A percentile compares a stretch with the other conserved stretches of the same genome.
Conservation (phyloP, 768 basidiomycete species). For the Nidularia pulvinata region DNA sequence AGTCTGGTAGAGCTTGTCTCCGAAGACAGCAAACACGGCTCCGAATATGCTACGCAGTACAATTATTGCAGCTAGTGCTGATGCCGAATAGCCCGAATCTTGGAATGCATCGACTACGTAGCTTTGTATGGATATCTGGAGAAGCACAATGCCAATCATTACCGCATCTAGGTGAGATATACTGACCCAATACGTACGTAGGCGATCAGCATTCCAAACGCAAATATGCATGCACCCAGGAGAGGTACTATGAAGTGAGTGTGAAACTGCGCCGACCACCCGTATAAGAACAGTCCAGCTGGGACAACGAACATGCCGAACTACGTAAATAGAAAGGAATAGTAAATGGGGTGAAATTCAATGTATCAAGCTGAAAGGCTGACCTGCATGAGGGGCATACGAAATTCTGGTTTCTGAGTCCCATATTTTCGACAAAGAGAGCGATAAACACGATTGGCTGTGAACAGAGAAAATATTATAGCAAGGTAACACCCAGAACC, state of each 20-base stretch:
- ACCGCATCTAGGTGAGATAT: not conserved
- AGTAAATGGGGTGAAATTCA: not conserved
- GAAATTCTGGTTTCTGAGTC: not conserved
- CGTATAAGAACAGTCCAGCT: not conserved
- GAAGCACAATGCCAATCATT: not conserved
- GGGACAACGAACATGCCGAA: not conserved
- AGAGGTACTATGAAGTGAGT: not conserved
- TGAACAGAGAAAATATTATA: not conserved
- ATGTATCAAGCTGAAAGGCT: not conserved
- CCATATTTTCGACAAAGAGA: not conserved
- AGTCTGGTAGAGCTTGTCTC: not conserved
- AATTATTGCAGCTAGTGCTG: not conserved
- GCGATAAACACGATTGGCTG: not conserved
- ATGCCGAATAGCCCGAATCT: not conserved
- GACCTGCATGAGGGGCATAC: not conserved
- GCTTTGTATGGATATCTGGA: not conserved
- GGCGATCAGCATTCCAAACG: not conserved
- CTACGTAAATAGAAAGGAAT: not conserved
- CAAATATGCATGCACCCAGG: not conserved
- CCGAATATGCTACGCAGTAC: not conserved
- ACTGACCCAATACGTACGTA: not conserved
- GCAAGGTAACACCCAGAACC: not conserved
- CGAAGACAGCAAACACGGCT: not conserved
- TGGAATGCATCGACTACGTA: not conserved
- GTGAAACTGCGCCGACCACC: not conserved